These are phyloP conservation scores for Carnegiea gigantea DNA, from an alignment of 179 eudicot genomes.

Conservation along the genomic window DNA sequence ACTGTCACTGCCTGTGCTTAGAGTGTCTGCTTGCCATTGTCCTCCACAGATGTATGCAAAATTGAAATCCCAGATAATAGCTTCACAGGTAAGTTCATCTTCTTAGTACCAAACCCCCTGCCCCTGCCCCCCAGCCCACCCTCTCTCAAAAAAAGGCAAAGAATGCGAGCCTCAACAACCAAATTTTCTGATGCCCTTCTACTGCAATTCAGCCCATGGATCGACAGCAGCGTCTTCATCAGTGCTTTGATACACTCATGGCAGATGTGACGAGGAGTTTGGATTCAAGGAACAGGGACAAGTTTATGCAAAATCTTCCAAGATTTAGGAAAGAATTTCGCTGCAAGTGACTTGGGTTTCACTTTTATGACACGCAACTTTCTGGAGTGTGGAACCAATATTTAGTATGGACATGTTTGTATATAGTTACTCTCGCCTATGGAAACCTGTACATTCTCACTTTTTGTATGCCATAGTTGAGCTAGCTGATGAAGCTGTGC, in stretches of 20 bases:
- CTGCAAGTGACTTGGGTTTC: constrained; percentile 16
- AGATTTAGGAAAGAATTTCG: constrained; percentile 34
- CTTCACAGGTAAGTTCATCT: constrained; percentile 35
- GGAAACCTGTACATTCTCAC: constrained; percentile 25
- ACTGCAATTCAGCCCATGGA: constrained; percentile 31
- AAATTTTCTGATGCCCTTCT: neutral
- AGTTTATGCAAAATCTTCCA: constrained; percentile 35
- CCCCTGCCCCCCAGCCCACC: neutral
- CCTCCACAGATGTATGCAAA: constrained; percentile 35
- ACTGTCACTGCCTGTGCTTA: constrained; percentile 5
- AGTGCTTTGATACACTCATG: constrained; percentile 48
- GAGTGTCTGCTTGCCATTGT: neutral
- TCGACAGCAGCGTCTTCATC: constrained; percentile 37
- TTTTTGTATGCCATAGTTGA: neutral
- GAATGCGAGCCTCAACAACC: neutral
- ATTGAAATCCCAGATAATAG: constrained; percentile 35
- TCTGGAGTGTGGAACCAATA: neutral
- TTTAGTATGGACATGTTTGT: constrained; percentile 13
- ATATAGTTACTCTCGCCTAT: constrained; percentile 17
- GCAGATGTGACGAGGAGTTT: constrained; percentile 36
- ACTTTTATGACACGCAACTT: neutral
- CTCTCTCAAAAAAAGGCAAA: neutral
- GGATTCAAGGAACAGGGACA: constrained; percentile 40
- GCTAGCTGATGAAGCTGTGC: constrained; percentile 14
- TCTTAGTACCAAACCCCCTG: neutral